A percentile compares a stretch with the other conserved stretches of the same genome.
Evolutionary conservation across 2,329 filamentous ascomycete species (phyloP).

Genomic region (Ceratocystiopsis minuta): DNA sequence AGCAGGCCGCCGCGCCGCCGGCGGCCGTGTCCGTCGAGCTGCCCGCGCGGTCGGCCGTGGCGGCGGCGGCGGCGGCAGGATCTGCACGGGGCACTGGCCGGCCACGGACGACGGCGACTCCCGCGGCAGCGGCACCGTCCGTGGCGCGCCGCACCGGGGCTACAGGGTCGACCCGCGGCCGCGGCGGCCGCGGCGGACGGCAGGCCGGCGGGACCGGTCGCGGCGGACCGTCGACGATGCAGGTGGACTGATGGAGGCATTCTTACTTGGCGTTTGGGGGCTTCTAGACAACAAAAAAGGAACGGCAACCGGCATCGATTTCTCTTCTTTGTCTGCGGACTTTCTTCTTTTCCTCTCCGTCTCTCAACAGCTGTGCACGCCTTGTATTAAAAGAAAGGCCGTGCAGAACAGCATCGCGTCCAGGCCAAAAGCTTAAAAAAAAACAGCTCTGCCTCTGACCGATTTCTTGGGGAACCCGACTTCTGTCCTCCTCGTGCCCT

Average conservation of each 20-base stretch:
- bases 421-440: too few relatives aligned
- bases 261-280: too few relatives aligned
- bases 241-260: slow-evolving; percentile 5
- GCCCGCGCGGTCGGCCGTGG: neutral
- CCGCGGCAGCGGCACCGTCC: neutral
- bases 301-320: too few relatives aligned
- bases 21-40: neutral
- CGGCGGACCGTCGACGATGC: slow-evolving; percentile 1
- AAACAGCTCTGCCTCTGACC: too few relatives aligned
- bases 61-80: slow-evolving; percentile 1
- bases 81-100: neutral
- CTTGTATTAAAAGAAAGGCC: too few relatives aligned
- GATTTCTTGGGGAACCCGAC: too few relatives aligned
- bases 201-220: neutral
- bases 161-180: neutral
- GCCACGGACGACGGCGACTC: neutral
- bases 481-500: too few relatives aligned
- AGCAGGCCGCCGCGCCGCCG: neutral
- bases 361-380: too few relatives aligned
- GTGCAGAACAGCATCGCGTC: too few relatives aligned
- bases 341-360: too few relatives aligned
- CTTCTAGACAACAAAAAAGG: too few relatives aligned
- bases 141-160: neutral
- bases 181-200: slow-evolving; percentile 1
- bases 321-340: too few relatives aligned